Base-by-base conservation (phyloP, 371 early-diverging fungal species). In the Mortierella polycephala region DNA sequence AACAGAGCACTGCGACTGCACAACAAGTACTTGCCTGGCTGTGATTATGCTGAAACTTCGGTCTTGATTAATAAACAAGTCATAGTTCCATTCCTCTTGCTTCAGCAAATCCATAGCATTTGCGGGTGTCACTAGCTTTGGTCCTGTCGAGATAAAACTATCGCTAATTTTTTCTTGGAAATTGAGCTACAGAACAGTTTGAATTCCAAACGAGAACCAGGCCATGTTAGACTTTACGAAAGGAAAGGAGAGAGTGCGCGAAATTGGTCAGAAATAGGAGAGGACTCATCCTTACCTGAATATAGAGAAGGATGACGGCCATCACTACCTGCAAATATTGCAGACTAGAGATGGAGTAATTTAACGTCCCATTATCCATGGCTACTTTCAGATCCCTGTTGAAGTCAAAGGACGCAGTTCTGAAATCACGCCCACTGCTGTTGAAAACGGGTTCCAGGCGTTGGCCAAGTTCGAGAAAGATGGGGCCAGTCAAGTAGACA, bases 341-440 rank as follows among this genome's bases (percentile, higher is more conserved):
- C 41, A 79, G 55, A 41, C 69, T 59, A 13, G 79, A 72, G 12
- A 72, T 56, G 7, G 79, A 63, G 55, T 79, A 79, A 50, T 79
- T 44, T 16, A 79, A 60, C 4, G 5, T 16, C 16, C 57, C 60
- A 9, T 13, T 4, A 7, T 61, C 52, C 16, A 79, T 21, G 0
- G 37, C 7, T 3, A 9, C 12, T 56, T 56, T 44, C 73, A 72
- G 64, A 5, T 20, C 6, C 1, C 55, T 54, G 39, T 62, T 62
- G 41, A 69, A 79, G 46, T 79, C 79, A 69, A 72, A 79, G 40
- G 65, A 30, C 1, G 73, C 79, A 21, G 69, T 45, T 21, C 62
- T 71, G 60, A 59, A 72, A 7, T 44, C n/a, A 9, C 73, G 79
- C 5, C 30, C 30, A 30, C 69, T 57, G 42, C 56, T 61, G 42